Conservation (phyloP, 352 stramenopile genomes). For the Phytophthora lateralis region DNA sequence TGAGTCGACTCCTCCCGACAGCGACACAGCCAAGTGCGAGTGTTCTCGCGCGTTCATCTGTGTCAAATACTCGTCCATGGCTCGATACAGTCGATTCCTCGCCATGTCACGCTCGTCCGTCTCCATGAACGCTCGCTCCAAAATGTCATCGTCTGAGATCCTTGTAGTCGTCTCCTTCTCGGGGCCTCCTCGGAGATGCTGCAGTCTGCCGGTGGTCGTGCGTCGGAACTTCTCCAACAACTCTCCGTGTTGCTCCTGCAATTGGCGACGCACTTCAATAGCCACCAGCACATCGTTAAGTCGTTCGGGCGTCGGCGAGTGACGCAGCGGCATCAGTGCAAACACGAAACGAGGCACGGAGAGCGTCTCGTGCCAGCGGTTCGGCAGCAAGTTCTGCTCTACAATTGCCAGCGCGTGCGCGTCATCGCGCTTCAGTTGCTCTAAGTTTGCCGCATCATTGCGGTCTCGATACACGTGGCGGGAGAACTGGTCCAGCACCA, state of each 20-base stretch:
- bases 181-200: constrained; percentile 45
- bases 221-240: constrained; percentile 84
- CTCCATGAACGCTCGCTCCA: constrained; percentile 66
- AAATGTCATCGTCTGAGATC: constrained; percentile 63
- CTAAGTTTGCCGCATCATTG: constrained; percentile 17
- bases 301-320: constrained; percentile 67
- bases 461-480: constrained; percentile 73
- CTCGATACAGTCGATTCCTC: constrained; percentile 65
- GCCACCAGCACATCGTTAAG: constrained; percentile 58
- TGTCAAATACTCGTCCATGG: constrained; percentile 76
- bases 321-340: constrained; percentile 85
- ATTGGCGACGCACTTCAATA: constrained; percentile 50
- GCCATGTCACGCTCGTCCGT: constrained; percentile 76
- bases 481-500: constrained; percentile 90
- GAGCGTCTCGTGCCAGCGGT: constrained; percentile 59
- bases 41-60: constrained; percentile 46
- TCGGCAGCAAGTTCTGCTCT: constrained; percentile 47
- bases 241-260: constrained; percentile 60
- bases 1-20: constrained; percentile 96
- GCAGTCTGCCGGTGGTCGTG: constrained; percentile 76
- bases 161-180: constrained; percentile 26
- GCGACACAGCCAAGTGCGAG: constrained; percentile 84
- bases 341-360: constrained; percentile 73
- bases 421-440: constrained; percentile 49
- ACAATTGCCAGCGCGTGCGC: constrained; percentile 49